Conservation (phyloP, 148 eudicot genomes). For the Rhododendron mucronatum region DNA sequence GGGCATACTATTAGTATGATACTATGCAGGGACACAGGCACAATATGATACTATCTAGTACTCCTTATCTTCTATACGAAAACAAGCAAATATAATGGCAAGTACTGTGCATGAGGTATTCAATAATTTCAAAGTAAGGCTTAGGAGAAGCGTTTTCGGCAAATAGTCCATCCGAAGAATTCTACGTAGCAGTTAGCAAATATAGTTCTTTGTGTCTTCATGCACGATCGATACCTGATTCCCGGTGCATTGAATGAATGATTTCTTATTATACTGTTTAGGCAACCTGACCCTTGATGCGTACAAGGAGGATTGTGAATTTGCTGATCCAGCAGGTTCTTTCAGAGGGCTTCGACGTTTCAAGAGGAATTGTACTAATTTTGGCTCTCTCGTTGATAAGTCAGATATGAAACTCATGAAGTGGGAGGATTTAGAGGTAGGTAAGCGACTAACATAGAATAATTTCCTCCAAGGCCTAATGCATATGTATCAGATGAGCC, state of each 20-base stretch:
- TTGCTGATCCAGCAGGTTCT: slow-evolving; percentile 98
- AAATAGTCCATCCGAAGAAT: neutral
- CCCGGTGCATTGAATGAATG: neutral
- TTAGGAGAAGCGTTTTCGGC: neutral
- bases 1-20: neutral
- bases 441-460: slow-evolving; percentile 14
- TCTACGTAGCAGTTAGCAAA: too few relatives aligned
- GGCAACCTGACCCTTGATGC: slow-evolving; percentile 81
- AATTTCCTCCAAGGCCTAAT: neutral
- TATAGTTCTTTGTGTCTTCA: neutral
- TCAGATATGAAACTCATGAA: slow-evolving; percentile 87
- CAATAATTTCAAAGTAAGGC: neutral
- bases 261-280: slow-evolving; percentile 13
- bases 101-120: neutral
- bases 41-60: neutral
- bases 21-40: neutral
- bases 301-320: slow-evolving; percentile 88
- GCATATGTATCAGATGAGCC: neutral
- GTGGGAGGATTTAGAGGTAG: slow-evolving; percentile 95
- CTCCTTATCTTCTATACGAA: neutral
- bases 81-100: neutral
- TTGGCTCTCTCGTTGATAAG: slow-evolving; percentile 70
- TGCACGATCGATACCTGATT: neutral
- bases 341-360: slow-evolving; percentile 81
- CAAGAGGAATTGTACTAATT: slow-evolving; percentile 90